A percentile compares a stretch with the other conserved stretches of the same genome.
Conservation (phyloP, 768 basidiomycete genomes). For the Mycena capillaripes region DNA sequence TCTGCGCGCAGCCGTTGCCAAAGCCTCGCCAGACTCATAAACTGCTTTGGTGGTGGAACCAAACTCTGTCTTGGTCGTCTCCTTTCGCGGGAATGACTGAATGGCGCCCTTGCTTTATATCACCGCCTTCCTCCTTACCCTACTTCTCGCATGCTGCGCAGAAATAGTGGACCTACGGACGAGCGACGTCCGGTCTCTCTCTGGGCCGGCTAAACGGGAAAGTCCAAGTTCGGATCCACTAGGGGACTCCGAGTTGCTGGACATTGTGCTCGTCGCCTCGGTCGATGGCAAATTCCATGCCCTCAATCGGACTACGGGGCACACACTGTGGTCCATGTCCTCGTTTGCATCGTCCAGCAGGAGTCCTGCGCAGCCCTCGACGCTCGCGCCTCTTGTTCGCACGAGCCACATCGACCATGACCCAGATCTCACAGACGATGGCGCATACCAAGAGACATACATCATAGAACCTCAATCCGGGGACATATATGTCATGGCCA, state of each 20-base stretch:
- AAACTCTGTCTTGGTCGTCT: neutral
- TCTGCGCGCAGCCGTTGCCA: too few relatives aligned
- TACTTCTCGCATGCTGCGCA: conserved; percentile 47
- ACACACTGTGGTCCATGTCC: conserved; percentile 90
- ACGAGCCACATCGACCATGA: conserved; percentile 74
- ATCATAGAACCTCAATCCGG: conserved; percentile 97
- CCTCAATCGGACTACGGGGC: conserved; percentile 88
- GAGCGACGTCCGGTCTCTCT: conserved; percentile 43
- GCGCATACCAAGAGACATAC: conserved; percentile 79
- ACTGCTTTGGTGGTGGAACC: neutral
- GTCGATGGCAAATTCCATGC: conserved; percentile 97
- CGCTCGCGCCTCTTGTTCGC: conserved; percentile 80
- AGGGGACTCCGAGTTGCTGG: conserved; percentile 74
- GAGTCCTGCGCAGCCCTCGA: conserved; percentile 59
- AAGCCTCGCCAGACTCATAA: neutral
- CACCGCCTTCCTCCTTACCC: conserved; percentile 41
- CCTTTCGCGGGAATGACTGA: conserved; percentile 36
- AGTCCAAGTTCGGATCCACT: conserved; percentile 38
- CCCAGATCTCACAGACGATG: conserved; percentile 69
- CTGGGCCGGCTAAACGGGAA: conserved; percentile 41
- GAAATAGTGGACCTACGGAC: conserved; percentile 47
- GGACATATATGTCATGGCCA: conserved; percentile 89
- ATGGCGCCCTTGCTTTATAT: conserved; percentile 52
- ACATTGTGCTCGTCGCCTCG: conserved; percentile 91
- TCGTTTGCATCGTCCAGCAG: conserved; percentile 60